A percentile compares a stretch with the other conserved stretches of the same genome.
These are phyloP conservation scores for Saitozyma sp. DNA, from an alignment of 768 basidiomycete species.

Conservation along the genomic window DNA sequence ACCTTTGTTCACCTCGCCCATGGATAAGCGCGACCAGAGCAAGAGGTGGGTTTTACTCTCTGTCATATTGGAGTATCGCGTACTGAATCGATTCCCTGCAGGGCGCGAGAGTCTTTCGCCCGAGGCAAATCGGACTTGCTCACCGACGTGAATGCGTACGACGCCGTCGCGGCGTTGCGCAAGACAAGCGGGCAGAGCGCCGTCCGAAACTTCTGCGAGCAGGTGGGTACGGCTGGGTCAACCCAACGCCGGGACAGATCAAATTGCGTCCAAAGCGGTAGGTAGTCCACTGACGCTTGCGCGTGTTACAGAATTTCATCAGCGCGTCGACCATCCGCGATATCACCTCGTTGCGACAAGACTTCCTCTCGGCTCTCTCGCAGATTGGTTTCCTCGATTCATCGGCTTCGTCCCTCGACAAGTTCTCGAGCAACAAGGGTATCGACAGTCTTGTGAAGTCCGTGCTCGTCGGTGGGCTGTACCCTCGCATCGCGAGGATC, in stretches of 20 bases:
- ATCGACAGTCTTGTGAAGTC: slow-evolving; percentile 78
- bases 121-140: slow-evolving; percentile 77
- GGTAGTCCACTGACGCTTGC: too few species aligned
- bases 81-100: slow-evolving; percentile 43
- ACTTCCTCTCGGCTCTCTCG: slow-evolving; percentile 70
- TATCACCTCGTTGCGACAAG: slow-evolving; percentile 71
- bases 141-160: slow-evolving; percentile 75
- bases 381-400: slow-evolving; percentile 66
- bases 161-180: slow-evolving; percentile 54
- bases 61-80: background rate
- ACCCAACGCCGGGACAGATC: background rate
- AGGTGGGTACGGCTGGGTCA: slow-evolving; percentile 53
- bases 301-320: slow-evolving; percentile 70
- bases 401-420: slow-evolving; percentile 18
- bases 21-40: slow-evolving; percentile 81
- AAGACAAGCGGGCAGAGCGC: slow-evolving; percentile 60
- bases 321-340: slow-evolving; percentile 72
- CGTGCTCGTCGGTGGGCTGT: slow-evolving; percentile 80
- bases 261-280: too few species aligned
- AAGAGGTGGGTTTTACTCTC: slow-evolving; percentile 60
- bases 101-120: slow-evolving; percentile 71
- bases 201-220: slow-evolving; percentile 68
- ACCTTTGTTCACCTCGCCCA: slow-evolving; percentile 75
- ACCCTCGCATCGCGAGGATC: slow-evolving; percentile 78
- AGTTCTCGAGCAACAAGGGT: slow-evolving; percentile 65